These are phyloP conservation scores for Wickerhamomyces ciferrii DNA, from an alignment of 805 yeast genomes.

Conservation along the genomic window DNA sequence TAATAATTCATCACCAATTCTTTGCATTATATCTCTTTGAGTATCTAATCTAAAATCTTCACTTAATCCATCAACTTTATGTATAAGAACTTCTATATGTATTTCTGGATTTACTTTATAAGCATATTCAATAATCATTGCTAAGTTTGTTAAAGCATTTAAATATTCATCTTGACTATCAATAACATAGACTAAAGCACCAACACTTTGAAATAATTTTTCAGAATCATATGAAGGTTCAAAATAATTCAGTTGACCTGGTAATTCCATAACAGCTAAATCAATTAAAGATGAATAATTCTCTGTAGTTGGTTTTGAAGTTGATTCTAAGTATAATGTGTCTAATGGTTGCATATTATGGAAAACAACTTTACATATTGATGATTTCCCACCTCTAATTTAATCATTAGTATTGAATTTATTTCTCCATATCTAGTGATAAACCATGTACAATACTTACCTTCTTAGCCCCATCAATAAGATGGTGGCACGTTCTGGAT, in stretches of 20 bases:
- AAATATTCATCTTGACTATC: conserved; percentile 95
- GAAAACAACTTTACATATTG: conserved; percentile 92
- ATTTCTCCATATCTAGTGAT: not conserved
- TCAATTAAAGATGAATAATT: conserved; percentile 81
- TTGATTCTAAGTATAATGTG: conserved; percentile 83
- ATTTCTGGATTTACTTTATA: conserved; percentile 77
- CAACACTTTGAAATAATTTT: conserved; percentile 71
- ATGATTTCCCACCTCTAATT: conserved; percentile 75
- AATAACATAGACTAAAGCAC: conserved; percentile 89
- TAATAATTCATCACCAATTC: conserved; percentile 87
- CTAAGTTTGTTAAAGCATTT: conserved; percentile 83
- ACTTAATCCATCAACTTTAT: conserved; percentile 90
- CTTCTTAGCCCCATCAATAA: conserved; percentile 82
- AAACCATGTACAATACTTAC: conserved; percentile 23
- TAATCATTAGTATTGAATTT: not conserved
- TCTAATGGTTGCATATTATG: conserved; percentile 96
- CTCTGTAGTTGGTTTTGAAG: conserved; percentile 84
- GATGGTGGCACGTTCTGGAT: conserved; percentile 67
- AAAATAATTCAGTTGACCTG: conserved; percentile 88
- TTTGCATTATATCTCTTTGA: conserved; percentile 92
- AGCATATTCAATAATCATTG: conserved; percentile 84
- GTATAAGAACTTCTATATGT: conserved; percentile 89
- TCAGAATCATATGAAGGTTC: conserved; percentile 82
- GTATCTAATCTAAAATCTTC: conserved; percentile 95
- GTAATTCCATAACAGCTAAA: conserved; percentile 86